Base-by-base conservation (phyloP, 345 rosid genomes). In the Populus deltoides region DNA sequence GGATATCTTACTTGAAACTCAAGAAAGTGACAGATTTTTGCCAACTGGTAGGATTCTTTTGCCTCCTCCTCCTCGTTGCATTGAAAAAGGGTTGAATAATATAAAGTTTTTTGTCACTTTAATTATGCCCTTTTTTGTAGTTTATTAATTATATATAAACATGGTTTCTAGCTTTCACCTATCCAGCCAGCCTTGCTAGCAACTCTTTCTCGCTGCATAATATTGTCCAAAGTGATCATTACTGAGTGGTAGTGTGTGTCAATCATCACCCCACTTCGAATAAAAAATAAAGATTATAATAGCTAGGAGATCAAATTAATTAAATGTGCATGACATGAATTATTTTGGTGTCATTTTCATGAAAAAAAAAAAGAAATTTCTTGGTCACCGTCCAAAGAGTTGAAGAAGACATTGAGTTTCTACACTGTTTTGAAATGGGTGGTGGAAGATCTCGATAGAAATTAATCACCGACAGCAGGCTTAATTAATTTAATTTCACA, bases 1-100 rank as follows among this genome's bases (percentile, higher is more conserved):
- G 27, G 66, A 17, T 55, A 67, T 73, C 57, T 77, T 81, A 27
- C 76, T 83, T 81, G 61, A 3, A 41, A 62, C 77, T 68, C 36
- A 71, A 74, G 85, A 81, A 33, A 4, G 36, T 33, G 36, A 33
- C 36, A 33, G 36, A 33, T 4, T 33, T 74, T 17, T 69, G 68
- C 65, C 86, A 78, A 51, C 80, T 75, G 71, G 53, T 29, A 7
- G 4, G 83, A 79, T 83, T 81, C 86, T 71, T 41, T 71, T 79
- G 35, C 83, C 63, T 76, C 72, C 61, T 77, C 55, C 12, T 18
- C 39, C 0, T 77, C 57, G 8, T 20, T 11, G 13, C 63, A 59
- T 71, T 53, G 1, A 53, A 3, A 70, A 25, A 20, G 20, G 41
- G 3, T 20, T 31, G 68, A 31, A 62, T 15, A 25, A 2, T 62